phyloP scores from a whole-genome alignment of 176 grass and related monocot species.

The Musa acuminata region DNA sequence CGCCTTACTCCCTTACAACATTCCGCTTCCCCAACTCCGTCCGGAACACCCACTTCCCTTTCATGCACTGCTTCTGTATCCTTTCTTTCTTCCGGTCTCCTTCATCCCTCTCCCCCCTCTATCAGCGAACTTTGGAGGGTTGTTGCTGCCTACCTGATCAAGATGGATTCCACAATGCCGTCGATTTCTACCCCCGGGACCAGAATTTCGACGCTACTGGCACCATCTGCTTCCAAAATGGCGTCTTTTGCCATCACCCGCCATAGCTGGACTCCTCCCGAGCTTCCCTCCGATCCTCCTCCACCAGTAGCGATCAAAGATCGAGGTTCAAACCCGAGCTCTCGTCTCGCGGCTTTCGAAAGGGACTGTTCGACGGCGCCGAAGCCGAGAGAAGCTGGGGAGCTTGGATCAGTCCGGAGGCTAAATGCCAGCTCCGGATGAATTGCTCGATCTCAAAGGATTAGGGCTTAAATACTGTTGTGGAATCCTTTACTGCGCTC shows the following conservation, averaged over 20 bases:
- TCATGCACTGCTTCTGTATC: background rate
- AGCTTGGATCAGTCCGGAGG: no score
- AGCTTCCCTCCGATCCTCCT: no score
- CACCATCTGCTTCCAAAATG: background rate
- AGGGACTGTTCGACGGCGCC: no score
- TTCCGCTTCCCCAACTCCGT: background rate
- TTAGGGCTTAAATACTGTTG: no score
- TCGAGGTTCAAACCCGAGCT: no score
- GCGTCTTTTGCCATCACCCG: background rate
- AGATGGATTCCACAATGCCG: background rate
- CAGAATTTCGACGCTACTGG: background rate
- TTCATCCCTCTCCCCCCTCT: background rate
- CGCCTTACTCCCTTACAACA: background rate
- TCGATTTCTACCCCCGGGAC: background rate
- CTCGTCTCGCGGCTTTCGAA: no score
- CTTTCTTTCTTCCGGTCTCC: background rate
- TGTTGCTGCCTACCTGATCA: background rate
- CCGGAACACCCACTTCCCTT: background rate
- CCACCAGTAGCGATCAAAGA: no score
- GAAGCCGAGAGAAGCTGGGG: no score
- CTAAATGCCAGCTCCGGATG: no score
- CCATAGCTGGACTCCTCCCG: no score
- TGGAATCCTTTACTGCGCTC: no score
- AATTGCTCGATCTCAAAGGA: no score
- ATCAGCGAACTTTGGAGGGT: background rate